Evolutionary conservation across 768 basidiomycete species (phyloP).

Genomic region (Mycena capillaripes): DNA sequence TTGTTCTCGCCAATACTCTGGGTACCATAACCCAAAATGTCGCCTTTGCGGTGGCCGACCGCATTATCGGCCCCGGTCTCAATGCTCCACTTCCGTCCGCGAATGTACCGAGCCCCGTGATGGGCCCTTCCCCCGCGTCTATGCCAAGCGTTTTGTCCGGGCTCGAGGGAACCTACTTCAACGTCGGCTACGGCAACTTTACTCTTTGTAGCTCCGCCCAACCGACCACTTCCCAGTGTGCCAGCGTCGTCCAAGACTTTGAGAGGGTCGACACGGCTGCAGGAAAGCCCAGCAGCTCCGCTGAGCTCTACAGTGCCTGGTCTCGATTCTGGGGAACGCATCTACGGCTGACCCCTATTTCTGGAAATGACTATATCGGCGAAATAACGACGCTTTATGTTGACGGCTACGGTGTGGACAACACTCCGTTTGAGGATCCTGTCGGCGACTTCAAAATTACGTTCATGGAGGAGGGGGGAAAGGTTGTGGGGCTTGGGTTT

Average conservation of each 20-base stretch:
- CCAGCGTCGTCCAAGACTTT: conserved; percentile 45
- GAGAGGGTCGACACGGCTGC: conserved; percentile 37
- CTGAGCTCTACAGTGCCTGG: conserved; percentile 48
- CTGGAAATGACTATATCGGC: conserved; percentile 39
- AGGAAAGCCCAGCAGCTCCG: not conserved
- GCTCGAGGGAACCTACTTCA: conserved; percentile 52
- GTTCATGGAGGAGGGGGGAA: conserved; percentile 43
- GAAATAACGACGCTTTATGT: conserved; percentile 47
- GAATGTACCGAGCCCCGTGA: too few species aligned
- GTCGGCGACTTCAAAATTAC: conserved; percentile 14
- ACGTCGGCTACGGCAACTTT: conserved; percentile 55
- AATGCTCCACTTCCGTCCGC: too few species aligned
- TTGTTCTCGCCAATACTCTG: conserved; percentile 46
- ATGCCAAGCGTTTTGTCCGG: conserved; percentile 37
- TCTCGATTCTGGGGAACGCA: conserved; percentile 53
- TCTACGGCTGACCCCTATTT: conserved; percentile 41
- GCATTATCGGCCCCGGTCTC: conserved; percentile 42
- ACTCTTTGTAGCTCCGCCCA: conserved; percentile 50
- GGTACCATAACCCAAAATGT: conserved; percentile 22
- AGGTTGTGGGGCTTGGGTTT: conserved; percentile 48
- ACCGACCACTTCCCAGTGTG: conserved; percentile 38
- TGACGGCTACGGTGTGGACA: conserved; percentile 54
- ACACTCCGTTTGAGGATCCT: conserved; percentile 50
- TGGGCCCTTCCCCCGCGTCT: not conserved
- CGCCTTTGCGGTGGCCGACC: conserved; percentile 28